phyloP scores from a whole-genome alignment of 2,329 filamentous ascomycete genomes.

The Cercospora canescens region DNA sequence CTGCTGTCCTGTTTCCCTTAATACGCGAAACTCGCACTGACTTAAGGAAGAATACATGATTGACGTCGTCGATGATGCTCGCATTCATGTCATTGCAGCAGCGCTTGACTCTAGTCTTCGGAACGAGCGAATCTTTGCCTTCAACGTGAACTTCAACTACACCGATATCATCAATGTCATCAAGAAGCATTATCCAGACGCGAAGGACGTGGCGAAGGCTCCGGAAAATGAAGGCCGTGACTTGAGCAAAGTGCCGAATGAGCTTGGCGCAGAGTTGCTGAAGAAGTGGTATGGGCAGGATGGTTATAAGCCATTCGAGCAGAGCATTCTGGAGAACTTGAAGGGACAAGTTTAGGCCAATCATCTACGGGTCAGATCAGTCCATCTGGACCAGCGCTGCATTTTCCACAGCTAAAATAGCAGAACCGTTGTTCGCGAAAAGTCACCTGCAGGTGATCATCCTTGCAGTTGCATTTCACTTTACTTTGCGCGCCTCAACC shows the following conservation, averaged over 20 bases:
- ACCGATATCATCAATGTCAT: conserved; percentile 45
- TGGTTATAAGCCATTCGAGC: conserved; percentile 28
- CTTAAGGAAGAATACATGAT: conserved; percentile 38
- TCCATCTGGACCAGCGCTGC: neutral
- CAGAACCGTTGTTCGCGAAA: too few species aligned
- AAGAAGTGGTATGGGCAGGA: conserved; percentile 34
- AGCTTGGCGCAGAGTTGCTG: conserved; percentile 29
- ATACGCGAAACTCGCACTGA: conserved; percentile 19
- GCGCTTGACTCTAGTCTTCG: conserved; percentile 45
- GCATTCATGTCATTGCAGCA: conserved; percentile 55
- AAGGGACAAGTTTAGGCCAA: conserved; percentile 13
- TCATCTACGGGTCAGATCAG: too few species aligned
- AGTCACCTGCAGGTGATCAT: too few species aligned
- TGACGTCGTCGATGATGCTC: conserved; percentile 51
- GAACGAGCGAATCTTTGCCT: conserved; percentile 57
- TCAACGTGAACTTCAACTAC: conserved; percentile 50
- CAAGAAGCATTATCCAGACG: conserved; percentile 42
- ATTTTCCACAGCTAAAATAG: neutral
- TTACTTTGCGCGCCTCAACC: too few species aligned
- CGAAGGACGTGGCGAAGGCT: conserved; percentile 23
- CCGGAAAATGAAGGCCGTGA: conserved; percentile 25
- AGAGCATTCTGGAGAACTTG: conserved; percentile 29
- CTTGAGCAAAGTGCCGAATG: conserved; percentile 30
- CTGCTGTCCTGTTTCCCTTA: neutral
- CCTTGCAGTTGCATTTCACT: too few species aligned